These are phyloP conservation scores for Dendryphion nanum DNA, from an alignment of 2,329 filamentous ascomycete species.

Conservation along the genomic window DNA sequence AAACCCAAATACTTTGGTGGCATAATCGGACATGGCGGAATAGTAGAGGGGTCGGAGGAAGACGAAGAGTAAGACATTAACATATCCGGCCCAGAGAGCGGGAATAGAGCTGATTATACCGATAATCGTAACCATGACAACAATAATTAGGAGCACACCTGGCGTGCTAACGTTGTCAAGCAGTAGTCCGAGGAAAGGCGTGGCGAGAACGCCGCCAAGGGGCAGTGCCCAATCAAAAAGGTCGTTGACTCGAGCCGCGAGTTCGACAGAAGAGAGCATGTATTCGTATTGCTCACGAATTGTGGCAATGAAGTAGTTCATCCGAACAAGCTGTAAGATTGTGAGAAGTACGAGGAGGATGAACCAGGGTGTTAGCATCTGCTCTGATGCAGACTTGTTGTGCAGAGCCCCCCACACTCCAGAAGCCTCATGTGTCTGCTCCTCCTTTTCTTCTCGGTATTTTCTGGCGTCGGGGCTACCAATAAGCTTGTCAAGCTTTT, in stretches of 20 bases:
- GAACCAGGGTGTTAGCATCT: constrained; percentile 81
- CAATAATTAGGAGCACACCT: constrained; percentile 67
- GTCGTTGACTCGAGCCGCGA: constrained; percentile 69
- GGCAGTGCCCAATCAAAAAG: constrained; percentile 85
- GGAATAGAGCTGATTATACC: constrained; percentile 73
- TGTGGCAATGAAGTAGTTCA: constrained; percentile 92
- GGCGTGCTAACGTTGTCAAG: constrained; percentile 74
- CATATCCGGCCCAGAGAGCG: constrained; percentile 67
- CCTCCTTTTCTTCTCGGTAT: constrained; percentile 60
- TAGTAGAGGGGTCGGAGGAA: constrained; percentile 86
- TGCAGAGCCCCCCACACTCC: constrained; percentile 87
- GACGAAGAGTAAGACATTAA: constrained; percentile 75
- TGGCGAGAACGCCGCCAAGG: constrained; percentile 72
- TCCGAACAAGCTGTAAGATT: constrained; percentile 54
- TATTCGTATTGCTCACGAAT: constrained; percentile 77
- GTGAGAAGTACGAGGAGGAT: constrained; percentile 80
- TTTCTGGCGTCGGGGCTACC: constrained; percentile 63
- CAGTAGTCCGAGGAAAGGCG: constrained; percentile 78
- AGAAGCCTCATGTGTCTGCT: constrained; percentile 64
- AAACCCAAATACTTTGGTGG: constrained; percentile 88
- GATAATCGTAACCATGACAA: constrained; percentile 67
- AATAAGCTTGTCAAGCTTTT: constrained; percentile 70
- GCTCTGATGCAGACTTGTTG: constrained; percentile 64
- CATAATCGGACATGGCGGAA: constrained; percentile 83
- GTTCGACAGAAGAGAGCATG: constrained; percentile 61